Evolutionary conservation across 1,139 yeast species (phyloP), one percentile per base, ranked within the genome.

Genomic region (Nematodospora anomalae): DNA sequence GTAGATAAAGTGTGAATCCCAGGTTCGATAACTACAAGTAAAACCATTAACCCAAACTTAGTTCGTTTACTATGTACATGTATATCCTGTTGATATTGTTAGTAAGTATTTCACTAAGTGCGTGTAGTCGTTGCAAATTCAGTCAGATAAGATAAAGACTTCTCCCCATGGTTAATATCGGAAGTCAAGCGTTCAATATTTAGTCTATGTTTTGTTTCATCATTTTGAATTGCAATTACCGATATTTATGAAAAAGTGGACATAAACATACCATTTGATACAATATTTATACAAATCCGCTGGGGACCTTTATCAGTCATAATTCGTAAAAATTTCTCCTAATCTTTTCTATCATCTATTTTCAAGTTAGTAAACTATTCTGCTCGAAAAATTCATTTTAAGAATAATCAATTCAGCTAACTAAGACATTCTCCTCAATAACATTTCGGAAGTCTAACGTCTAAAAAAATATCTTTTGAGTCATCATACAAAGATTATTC

Each of bases 361-460:
- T 12, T 4, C 23, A 15, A 21, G 33, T 30, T 30, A 30, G 33
- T 30, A 30, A 20, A 7, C 23, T 20, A 10, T 21, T 6, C 14
- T 7, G 10, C n/a, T 23, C 26, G 26, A 6, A 5, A 10, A 23
- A 23, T 7, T 23, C 6, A 23, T 7, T 7, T 8, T 13, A 14
- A 8, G 16, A 31, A 31, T 14, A 8, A 32, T 22, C 16, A 6
- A 20, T 28, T 56, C 62, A 55, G 62, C 45, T 52, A 45, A 48
- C 47, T 51, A 49, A 57, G 62, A 57, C 49, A 38, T 46, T 53
- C 37, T 58, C 62, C 58, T 55, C 63, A 58, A 47, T 38, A 36
- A 16, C 16, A 34, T 33, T 36, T 57, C 44, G 53, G 62, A 56
- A 57, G 62, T 57, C 62, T 56, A 57, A 57, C 62, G 61, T 57